phyloP scores from a whole-genome alignment of 768 basidiomycete genomes.

The Mycena amicta region DNA sequence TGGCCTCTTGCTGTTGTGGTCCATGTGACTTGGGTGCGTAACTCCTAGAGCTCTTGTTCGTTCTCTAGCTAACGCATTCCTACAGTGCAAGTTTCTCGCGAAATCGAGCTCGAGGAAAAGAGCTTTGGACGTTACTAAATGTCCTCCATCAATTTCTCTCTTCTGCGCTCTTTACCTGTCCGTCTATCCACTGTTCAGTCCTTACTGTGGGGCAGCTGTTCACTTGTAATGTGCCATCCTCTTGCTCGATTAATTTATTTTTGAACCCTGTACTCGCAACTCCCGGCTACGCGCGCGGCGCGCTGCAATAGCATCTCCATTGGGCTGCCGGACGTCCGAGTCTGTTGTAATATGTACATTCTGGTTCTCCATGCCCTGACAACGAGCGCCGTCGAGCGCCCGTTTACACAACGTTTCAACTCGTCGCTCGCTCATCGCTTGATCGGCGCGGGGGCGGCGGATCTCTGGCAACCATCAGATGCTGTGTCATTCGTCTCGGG shows the following conservation, averaged over 20 bases:
- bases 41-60: neutral
- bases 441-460: no score
- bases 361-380: no score
- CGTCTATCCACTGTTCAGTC: neutral
- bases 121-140: constrained; percentile 27
- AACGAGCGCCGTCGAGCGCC: no score
- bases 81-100: constrained; percentile 44
- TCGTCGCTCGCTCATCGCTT: no score
- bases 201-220: neutral
- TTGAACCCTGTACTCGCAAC: no score
- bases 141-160: neutral
- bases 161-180: neutral
- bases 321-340: no score
- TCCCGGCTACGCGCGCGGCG: no score
- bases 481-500: no score
- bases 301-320: no score
- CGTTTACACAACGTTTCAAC: no score
- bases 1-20: constrained; percentile 41
- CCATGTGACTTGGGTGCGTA: constrained; percentile 44
- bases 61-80: neutral
- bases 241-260: neutral
- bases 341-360: no score
- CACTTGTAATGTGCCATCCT: neutral
- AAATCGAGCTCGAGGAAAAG: constrained; percentile 51
- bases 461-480: no score